Percentiles rank a stretch among this genome's conserved stretches.
Evolutionary conservation across 2,329 filamentous ascomycete genomes (phyloP).

Genomic region (Neonectria hederae): DNA sequence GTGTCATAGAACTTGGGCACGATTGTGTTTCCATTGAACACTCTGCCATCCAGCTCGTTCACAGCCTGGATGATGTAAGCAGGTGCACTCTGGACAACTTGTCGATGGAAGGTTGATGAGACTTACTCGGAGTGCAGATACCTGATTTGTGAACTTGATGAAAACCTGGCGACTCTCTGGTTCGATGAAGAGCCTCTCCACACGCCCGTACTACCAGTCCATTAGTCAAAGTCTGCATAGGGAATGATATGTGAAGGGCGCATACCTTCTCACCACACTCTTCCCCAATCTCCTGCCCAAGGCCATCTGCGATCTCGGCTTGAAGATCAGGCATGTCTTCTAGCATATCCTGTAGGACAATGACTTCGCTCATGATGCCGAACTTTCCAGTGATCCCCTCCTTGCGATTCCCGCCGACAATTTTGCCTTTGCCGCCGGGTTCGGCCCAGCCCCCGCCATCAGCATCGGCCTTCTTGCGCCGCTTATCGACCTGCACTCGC

Average conservation of each 20-base stretch:
- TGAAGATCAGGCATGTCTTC: conserved; percentile 81
- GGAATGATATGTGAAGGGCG: background rate
- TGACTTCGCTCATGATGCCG: conserved; percentile 80
- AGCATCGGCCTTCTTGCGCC: conserved; percentile 79
- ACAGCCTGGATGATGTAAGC: conserved; percentile 69
- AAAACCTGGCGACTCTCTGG: conserved; percentile 76
- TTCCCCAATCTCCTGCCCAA: conserved; percentile 95
- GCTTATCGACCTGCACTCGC: conserved; percentile 84
- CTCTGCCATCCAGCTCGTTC: conserved; percentile 85
- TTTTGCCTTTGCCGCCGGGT: conserved; percentile 76
- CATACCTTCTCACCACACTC: conserved; percentile 83
- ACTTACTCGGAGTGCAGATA: conserved; percentile 85
- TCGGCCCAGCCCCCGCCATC: conserved; percentile 82
- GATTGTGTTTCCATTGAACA: conserved; percentile 89
- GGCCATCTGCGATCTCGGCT: conserved; percentile 76
- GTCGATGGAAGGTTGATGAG: background rate
- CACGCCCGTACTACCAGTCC: conserved; percentile 74
- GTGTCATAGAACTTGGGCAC: conserved; percentile 82
- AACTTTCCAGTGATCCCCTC: conserved; percentile 59
- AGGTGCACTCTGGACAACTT: background rate
- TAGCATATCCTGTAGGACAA: conserved; percentile 86
- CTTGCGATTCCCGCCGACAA: conserved; percentile 78
- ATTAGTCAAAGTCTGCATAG: conserved; percentile 23
- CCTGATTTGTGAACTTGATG: conserved; percentile 87
- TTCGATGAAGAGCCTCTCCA: conserved; percentile 82